Evolutionary conservation across 1,139 yeast species (phyloP).

Genomic region (Protomyces macrosporus): DNA sequence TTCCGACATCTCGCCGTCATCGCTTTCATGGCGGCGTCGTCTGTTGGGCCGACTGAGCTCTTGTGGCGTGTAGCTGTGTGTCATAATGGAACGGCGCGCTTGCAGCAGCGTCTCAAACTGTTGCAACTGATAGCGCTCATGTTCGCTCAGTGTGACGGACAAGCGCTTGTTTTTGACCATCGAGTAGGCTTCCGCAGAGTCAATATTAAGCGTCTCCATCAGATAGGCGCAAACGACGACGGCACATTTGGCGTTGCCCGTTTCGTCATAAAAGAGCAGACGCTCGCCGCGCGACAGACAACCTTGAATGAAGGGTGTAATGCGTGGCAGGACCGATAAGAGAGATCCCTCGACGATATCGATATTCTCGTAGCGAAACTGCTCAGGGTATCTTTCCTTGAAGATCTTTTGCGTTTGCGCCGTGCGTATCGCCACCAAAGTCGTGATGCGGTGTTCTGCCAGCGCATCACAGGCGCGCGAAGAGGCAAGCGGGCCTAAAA

Average conservation of each 20-base stretch:
- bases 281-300: slow-evolving; percentile 5
- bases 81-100: slow-evolving; percentile 4
- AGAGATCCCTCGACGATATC: slow-evolving; percentile 19
- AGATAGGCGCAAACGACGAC: slow-evolving; percentile 17
- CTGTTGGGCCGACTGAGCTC: slow-evolving; percentile 9
- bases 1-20: background rate
- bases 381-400: slow-evolving; percentile 10
- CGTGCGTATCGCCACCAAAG: slow-evolving; percentile 17
- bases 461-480: slow-evolving; percentile 12
- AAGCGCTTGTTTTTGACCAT: slow-evolving; percentile 15
- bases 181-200: slow-evolving; percentile 3
- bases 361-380: slow-evolving; percentile 17
- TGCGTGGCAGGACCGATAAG: background rate
- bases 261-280: slow-evolving; percentile 15
- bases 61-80: slow-evolving; percentile 7
- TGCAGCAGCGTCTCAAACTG: slow-evolving; percentile 18
- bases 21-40: slow-evolving; percentile 3
- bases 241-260: slow-evolving; percentile 21
- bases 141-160: slow-evolving; percentile 10
- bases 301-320: slow-evolving; percentile 12
- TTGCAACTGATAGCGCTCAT: slow-evolving; percentile 11
- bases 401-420: slow-evolving; percentile 8
- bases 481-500: slow-evolving; percentile 13
- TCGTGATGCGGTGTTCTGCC: slow-evolving; percentile 5
- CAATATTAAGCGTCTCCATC: slow-evolving; percentile 11